A percentile compares a stretch with the other conserved stretches of the same genome.
Evolutionary conservation across 2,329 filamentous ascomycete species (phyloP).

Genomic region (Nemania serpens): DNA sequence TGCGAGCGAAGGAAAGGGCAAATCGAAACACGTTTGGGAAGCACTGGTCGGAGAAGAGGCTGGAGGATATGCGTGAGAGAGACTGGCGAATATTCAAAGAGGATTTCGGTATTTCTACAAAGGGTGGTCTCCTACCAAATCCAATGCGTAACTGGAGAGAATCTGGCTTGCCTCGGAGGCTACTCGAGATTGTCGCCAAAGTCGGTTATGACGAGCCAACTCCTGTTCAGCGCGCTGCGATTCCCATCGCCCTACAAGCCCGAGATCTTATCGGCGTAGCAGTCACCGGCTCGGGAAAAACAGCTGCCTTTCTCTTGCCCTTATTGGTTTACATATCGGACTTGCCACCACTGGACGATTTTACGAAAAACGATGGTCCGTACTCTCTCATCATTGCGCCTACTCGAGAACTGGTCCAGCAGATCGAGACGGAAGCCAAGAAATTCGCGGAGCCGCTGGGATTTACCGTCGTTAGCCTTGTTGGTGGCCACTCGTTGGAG

Average conservation of each 20-base stretch:
- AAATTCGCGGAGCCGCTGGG: constrained; percentile 91
- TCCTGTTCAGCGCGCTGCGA: constrained; percentile 89
- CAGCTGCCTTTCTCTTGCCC: constrained; percentile 90
- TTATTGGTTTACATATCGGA: constrained; percentile 93
- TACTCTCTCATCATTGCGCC: constrained; percentile 97
- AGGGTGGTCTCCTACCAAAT: constrained; percentile 88
- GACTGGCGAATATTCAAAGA: constrained; percentile 99
- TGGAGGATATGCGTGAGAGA: constrained; percentile 93
- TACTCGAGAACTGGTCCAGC: constrained; percentile 95
- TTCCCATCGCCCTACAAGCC: constrained; percentile 90
- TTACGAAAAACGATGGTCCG: constrained; percentile 90
- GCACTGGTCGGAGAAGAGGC: constrained; percentile 92
- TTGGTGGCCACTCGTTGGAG: constrained; percentile 95
- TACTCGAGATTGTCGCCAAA: constrained; percentile 80
- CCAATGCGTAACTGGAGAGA: constrained; percentile 96
- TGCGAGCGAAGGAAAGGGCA: constrained; percentile 73
- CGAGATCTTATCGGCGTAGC: constrained; percentile 98
- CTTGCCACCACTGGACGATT: constrained; percentile 80
- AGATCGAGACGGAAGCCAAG: constrained; percentile 91
- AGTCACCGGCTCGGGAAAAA: constrained; percentile 98
- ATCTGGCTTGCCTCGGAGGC: constrained; percentile 73
- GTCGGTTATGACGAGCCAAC: constrained; percentile 93
- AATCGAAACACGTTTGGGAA: constrained; percentile 79
- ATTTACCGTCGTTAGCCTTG: constrained; percentile 94
- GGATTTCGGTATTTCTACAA: constrained; percentile 95